Evolutionary conservation across 352 stramenopile genomes (phyloP), one percentile per base, ranked within the genome.

Genomic region (Globisporangium abappressorium): DNA sequence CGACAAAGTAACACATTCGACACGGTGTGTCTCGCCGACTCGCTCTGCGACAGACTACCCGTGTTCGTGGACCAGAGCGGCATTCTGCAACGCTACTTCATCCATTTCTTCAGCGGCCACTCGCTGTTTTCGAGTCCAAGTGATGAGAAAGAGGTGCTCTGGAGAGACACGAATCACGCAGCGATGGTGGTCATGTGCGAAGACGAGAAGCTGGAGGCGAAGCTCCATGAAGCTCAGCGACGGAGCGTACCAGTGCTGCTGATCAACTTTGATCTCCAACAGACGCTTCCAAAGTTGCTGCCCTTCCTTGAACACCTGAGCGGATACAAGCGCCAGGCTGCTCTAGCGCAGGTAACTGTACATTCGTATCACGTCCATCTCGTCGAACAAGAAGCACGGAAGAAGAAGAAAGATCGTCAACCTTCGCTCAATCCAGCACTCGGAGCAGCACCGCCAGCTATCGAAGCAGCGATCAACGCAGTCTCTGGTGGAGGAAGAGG

Each of bases 101-200:
- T 88, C 4, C 72, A 84, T 20, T 68, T 79, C 2, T 89, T 91
- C 67, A 87, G 69, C 1, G 79, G 75, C 0, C 55, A 80, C 14
- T 68, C 75, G 4, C 57, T 83, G 11, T 81, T 82, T 60, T 71
- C 75, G 2, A 62, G 61, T 0, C 55, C 75, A 8, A 49, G 3
- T 15, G 53, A 70, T 20, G 65, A 72, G 28, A 80, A 70, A 57
- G 73, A 69, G 11, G 20, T 63, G n/a, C 26, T 60, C 5, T 46
- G 41, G 47, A 24, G 46, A 49, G 67, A 54, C 30, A 12, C n/a
- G 1, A 70, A 28, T 3, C 75, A 72, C 22, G 22, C 66, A 38
- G 70, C 74, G 0, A 70, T 83, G 58, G 67, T 85, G 12, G 58
- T 85, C 34, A 72, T 68, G 1, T 78, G 76, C 36, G 70, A 79